Evolutionary conservation across 148 eudicot genomes (phyloP).

Genomic region (Fagopyrum tataricum): DNA sequence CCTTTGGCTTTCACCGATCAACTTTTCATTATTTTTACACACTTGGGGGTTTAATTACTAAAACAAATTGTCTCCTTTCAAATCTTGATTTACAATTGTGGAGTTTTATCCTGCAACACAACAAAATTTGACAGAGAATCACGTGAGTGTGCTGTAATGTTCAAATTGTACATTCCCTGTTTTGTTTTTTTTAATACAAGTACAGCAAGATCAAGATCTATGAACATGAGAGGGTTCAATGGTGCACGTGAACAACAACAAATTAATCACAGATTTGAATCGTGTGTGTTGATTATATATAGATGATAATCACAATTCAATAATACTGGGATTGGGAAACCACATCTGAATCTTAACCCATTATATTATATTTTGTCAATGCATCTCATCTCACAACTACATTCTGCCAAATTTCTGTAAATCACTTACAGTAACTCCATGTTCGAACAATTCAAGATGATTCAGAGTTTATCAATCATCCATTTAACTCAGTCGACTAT

Average conservation of each 20-base stretch:
- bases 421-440: background rate
- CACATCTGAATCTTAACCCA: background rate
- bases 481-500: background rate
- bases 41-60: background rate
- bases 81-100: background rate
- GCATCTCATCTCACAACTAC: background rate
- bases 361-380: background rate
- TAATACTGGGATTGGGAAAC: background rate
- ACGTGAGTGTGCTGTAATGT: conserved; percentile 7
- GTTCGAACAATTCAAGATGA: background rate
- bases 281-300: background rate
- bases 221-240: background rate
- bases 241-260: conserved; percentile 1
- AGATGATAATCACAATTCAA: background rate
- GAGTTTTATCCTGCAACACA: conserved; percentile 5
- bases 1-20: background rate
- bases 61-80: background rate
- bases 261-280: background rate
- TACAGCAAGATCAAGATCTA: background rate
- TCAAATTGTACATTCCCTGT: background rate
- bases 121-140: background rate
- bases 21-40: conserved; percentile 8
- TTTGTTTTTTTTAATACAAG: background rate
- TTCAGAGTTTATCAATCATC: background rate
- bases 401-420: background rate